Evolutionary conservation across 148 eudicot genomes (phyloP).

Genomic region (Suaeda aralocaspica): DNA sequence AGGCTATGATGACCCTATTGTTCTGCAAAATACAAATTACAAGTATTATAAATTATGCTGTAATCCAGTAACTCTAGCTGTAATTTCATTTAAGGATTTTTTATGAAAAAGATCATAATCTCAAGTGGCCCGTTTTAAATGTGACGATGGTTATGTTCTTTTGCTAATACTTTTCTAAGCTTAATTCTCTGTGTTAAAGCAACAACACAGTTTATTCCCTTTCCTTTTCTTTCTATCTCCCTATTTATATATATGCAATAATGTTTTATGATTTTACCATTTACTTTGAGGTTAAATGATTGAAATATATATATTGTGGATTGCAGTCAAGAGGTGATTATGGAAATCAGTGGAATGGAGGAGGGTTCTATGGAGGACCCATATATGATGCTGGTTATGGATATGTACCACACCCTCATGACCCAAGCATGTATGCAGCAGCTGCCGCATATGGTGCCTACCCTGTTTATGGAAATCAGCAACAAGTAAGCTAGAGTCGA

Average conservation of each 20-base stretch:
- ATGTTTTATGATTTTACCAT: not conserved
- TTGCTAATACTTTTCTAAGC: no score
- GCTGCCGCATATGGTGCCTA: slow-evolving; percentile 80
- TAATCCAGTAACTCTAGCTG: no score
- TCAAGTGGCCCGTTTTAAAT: no score
- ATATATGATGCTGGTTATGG: slow-evolving; percentile 76
- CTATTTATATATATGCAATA: no score
- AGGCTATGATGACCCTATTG: not conserved
- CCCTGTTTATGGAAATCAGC: slow-evolving; percentile 71
- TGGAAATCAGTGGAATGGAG: slow-evolving; percentile 71
- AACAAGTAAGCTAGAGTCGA: slow-evolving; percentile 62
- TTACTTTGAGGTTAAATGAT: not conserved
- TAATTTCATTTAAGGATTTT: no score
- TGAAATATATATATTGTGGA: not conserved
- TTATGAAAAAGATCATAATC: no score
- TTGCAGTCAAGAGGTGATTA: slow-evolving; percentile 69
- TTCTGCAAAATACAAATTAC: no score
- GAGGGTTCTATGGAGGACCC: slow-evolving; percentile 77
- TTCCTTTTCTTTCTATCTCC: no score
- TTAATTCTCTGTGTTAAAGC: no score
- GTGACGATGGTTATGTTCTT: no score
- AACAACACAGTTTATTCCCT: no score
- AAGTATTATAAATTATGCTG: no score
- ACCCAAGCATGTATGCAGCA: slow-evolving; percentile 78
- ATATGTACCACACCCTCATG: slow-evolving; percentile 72